These are phyloP conservation scores for Neurospora hispaniola DNA, from an alignment of 495 filamentous ascomycete species.

Conservation along the genomic window DNA sequence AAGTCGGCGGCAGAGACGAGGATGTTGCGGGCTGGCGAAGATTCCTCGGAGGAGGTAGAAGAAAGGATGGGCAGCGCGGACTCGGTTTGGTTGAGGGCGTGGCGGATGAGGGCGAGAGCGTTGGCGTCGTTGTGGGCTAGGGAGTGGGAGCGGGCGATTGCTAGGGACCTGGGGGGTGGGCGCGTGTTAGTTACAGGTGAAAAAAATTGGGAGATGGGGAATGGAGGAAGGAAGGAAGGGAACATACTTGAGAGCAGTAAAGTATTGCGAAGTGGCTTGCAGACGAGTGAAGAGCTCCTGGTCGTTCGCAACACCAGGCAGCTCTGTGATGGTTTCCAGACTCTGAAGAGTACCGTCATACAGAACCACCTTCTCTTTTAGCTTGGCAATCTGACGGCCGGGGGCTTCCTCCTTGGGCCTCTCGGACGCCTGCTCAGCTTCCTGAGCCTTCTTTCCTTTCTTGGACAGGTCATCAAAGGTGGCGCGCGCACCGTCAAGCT, in stretches of 20 bases:
- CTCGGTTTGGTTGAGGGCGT: conserved; percentile 49
- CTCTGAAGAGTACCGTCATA: conserved; percentile 87
- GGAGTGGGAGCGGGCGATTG: conserved; percentile 76
- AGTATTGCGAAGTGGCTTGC: conserved; percentile 69
- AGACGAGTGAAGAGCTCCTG: conserved; percentile 63
- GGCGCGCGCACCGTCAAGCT: conserved; percentile 59
- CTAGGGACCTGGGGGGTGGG: conserved; percentile 52
- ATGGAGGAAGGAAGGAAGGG: background rate
- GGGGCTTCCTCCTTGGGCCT: conserved; percentile 49
- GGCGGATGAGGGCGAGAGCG: conserved; percentile 71
- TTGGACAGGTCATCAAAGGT: conserved; percentile 34
- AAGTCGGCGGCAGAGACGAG: conserved; percentile 49
- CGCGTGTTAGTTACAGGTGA: conserved; percentile 4
- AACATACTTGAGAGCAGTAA: conserved; percentile 72
- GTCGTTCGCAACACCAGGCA: conserved; percentile 88
- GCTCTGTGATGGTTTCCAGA: conserved; percentile 77
- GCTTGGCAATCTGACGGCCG: conserved; percentile 56
- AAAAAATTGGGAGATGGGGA: background rate
- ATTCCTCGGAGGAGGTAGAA: conserved; percentile 17
- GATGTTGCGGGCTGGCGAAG: conserved; percentile 34
- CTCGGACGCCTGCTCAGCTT: conserved; percentile 27
- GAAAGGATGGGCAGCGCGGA: conserved; percentile 30
- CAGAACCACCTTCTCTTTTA: conserved; percentile 83
- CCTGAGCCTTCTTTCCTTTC: conserved; percentile 32
- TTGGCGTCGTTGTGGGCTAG: conserved; percentile 63